Evolutionary conservation across 2,329 filamentous ascomycete genomes (phyloP), one percentile per base, ranked within the genome.

Genomic region (Xylaria sp.): DNA sequence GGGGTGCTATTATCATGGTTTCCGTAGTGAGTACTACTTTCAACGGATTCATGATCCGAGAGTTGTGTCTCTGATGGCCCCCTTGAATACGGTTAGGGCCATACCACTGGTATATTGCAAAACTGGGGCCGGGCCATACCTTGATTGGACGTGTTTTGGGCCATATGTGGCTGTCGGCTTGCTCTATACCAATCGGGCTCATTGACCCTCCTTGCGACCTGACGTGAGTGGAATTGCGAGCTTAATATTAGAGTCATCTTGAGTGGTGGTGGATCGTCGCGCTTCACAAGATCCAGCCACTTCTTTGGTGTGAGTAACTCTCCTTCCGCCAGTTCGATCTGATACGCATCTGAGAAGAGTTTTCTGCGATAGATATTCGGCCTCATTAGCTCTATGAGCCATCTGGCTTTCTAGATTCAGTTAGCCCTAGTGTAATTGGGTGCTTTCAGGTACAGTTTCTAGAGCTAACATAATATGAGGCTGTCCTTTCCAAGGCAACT

Each of bases 201-300:
- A n/a, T 26, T 6, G 9, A 42, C 22, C 2, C 43, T 29, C 7
- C 43, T 29, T 11, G 18, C 38, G 21, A 56, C 20, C 37, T 29
- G 34, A 42, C 39, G 44, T 7, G 44, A 45, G 17, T 22, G 26
- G 20, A 38, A n/a, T 16, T 34, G 19, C 26, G 26, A 17, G 13
- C 40, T 24, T 5, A 16, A 39, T 22, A 43, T 51, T 21, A 55
- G 13, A 19, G 26, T 47, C 24, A 51, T 39, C 26, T 45, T 47
- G 5, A 51, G 21, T 13, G 26, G 29, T 21, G 48, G 52, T 13
- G 44, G 16, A 22, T 39, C 41, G 24, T 46, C 41, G 13, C 11
- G 17, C 21, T 42, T 39, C 1, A 52, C 40, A n/a, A 56, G 52
- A 39, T 56, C 53, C 5, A 56, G 37, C 53, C 53, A 56, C 11